Base-by-base conservation (phyloP, 257 asterid genomes). In the Petunia secreta region DNA sequence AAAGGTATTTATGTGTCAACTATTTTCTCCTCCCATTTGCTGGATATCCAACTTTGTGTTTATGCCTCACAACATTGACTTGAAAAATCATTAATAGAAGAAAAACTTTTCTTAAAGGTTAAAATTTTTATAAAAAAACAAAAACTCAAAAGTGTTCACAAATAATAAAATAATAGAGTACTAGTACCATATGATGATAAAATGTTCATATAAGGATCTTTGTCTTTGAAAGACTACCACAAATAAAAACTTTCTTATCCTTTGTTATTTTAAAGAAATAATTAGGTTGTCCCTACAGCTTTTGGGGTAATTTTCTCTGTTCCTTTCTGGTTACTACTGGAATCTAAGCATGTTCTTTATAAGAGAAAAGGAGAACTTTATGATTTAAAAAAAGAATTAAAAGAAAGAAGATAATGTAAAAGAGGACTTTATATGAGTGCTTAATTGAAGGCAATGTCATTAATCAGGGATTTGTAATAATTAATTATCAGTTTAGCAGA, bases 401-500 rank as follows among this genome's bases (percentile, higher is more conserved):
- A 25, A 25, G 25, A 25, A 25, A 25, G 25, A 25, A 25, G 25
- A 25, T 25, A 25, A 25, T 25, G 25, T 25, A 25, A 25, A 25
- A 25, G 25, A 25, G 25, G 25, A 7, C 13, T 13, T 13, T 8
- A 50, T 0, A 14, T 50, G 14, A 59, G 50, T 38, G 11, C 65
- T 38, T 77, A 57, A 77, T 58, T 77, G 40, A 78, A 43, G 63
- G 38, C 25, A 63, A 63, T 13, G 1, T 81, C 81, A 75, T 87
- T 88, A 86, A 25, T 0, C 71, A 77, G 79, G 78, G 13, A 82
- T 73, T 59, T 64, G 63, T 16, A 76, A 74, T 66, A 38, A 80
- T 82, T 37, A 41, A 25, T 25, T 25, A 25, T 50, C 55, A 8
- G 10, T 50, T 50, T 50, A 50, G 55, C 25, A 25, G 10, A 50